Evolutionary conservation across 345 rosid species (phyloP).

Genomic region (Cardiospermum halicacabum): DNA sequence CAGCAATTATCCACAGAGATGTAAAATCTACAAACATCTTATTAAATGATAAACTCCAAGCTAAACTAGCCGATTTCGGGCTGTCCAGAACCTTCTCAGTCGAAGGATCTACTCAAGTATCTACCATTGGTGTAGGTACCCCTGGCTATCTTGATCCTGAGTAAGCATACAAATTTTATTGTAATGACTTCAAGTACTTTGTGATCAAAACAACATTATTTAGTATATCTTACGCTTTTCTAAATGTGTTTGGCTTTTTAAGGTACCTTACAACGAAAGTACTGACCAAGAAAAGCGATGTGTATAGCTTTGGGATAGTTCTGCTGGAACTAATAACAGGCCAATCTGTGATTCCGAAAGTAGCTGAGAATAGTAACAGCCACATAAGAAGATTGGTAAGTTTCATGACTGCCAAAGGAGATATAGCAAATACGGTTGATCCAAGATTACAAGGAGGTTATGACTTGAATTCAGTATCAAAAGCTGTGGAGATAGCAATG

Average conservation of each 20-base stretch:
- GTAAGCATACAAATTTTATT: too few species aligned
- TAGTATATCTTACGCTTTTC: too few species aligned
- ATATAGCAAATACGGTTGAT: conserved; percentile 35
- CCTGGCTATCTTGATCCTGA: conserved; percentile 39
- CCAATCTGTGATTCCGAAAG: conserved; percentile 19
- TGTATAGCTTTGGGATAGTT: conserved; percentile 47
- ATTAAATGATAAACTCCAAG: conserved; percentile 37
- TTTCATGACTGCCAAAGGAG: conserved; percentile 27
- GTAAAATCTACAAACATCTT: conserved; percentile 49
- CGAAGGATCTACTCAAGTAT: conserved; percentile 28
- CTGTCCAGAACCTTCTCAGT: conserved; percentile 32
- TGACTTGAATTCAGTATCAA: conserved; percentile 30
- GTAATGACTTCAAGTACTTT: background rate
- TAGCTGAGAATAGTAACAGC: background rate
- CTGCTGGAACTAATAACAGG: conserved; percentile 34
- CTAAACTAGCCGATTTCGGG: conserved; percentile 58
- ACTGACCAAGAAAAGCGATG: conserved; percentile 36
- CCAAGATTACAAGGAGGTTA: conserved; percentile 31
- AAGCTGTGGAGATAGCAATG: conserved; percentile 44
- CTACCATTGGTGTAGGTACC: conserved; percentile 44
- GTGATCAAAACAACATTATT: background rate
- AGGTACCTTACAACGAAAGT: conserved; percentile 24
- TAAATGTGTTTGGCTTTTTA: too few species aligned
- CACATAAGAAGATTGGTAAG: conserved; percentile 35
- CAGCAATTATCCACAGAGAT: conserved; percentile 53